Evolutionary conservation across 257 asterid species (phyloP), one percentile per base, ranked within the genome.

Genomic region (Knoxia roxburghii): DNA sequence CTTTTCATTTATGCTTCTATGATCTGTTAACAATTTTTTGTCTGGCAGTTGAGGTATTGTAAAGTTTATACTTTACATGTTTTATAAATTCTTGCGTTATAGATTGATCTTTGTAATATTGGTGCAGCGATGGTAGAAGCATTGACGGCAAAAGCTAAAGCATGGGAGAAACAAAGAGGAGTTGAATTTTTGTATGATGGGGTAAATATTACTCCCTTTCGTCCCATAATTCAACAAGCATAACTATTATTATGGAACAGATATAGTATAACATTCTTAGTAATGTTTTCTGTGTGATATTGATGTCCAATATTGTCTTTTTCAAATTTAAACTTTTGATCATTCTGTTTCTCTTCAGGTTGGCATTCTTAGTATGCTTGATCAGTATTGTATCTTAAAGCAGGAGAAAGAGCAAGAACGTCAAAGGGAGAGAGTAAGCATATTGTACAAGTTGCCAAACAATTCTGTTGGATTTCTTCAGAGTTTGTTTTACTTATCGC

Each of bases 111-210:
- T 35, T 33, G 35, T 39, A 33, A 55, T 58, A 4, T 33, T 62
- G 55, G 46, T 27, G 70, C 79, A 89, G 97, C 83, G 75, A 90
- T 90, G 94, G 77, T 88, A 72, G 97, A 93, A 60, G 54, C 76
- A 21, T 78, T 90, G 78, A 81, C 82, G 70, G 74, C 78, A 64
- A 90, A 83, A 76, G 87, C 81, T 57, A 84, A 82, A 64, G 84
- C 87, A 55, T 90, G 97, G 99, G 89, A 85, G 84, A 72, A 71
- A 39, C 95, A 86, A 82, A 73, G 89, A 81, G 85, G 86, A 66
- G 63, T 70, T 15, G 87, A 90, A 63, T 90, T 90, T 84, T 73
- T 80, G 58, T 93, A 85, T 40, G 95, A 88, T 70, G 95, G 95
- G 69, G 99, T 93, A 88, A 83, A 88, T 57, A 71, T 66, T 3